phyloP scores from a whole-genome alignment of 768 basidiomycete genomes.

The Mycena crocata region DNA sequence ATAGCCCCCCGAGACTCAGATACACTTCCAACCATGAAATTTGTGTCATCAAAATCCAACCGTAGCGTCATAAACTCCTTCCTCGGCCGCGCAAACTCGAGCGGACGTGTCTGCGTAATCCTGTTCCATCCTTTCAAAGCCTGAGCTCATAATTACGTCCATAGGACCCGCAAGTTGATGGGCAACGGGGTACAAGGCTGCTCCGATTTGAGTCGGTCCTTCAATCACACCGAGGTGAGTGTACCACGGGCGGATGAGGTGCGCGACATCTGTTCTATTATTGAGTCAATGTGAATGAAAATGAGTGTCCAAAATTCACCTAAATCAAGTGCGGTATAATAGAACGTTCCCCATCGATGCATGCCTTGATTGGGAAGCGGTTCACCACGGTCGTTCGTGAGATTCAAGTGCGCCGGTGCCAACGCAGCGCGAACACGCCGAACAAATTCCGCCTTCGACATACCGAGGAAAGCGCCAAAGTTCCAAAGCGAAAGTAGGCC shows the following conservation, averaged over 20 bases:
- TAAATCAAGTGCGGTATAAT: background rate
- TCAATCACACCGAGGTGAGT: background rate
- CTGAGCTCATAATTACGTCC: background rate
- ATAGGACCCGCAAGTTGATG: background rate
- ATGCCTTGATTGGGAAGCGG: background rate
- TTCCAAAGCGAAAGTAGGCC: background rate
- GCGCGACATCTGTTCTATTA: background rate
- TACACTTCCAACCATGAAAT: too few species aligned
- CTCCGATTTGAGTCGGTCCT: background rate
- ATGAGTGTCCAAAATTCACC: too few species aligned
- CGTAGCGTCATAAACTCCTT: too few species aligned
- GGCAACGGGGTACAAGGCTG: background rate
- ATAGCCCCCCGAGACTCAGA: too few species aligned
- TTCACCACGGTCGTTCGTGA: too few species aligned
- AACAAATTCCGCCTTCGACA: background rate
- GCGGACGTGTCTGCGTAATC: background rate
- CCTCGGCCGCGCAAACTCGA: too few species aligned
- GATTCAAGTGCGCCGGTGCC: background rate
- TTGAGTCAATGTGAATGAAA: too few species aligned
- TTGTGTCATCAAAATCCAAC: too few species aligned
- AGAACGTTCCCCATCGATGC: background rate
- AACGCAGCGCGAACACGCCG: background rate
- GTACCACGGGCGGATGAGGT: background rate
- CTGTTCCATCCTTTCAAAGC: background rate
- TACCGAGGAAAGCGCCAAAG: background rate